Evolutionary conservation across 805 yeast species (phyloP).

Genomic region (Huiozyma sinensis): DNA sequence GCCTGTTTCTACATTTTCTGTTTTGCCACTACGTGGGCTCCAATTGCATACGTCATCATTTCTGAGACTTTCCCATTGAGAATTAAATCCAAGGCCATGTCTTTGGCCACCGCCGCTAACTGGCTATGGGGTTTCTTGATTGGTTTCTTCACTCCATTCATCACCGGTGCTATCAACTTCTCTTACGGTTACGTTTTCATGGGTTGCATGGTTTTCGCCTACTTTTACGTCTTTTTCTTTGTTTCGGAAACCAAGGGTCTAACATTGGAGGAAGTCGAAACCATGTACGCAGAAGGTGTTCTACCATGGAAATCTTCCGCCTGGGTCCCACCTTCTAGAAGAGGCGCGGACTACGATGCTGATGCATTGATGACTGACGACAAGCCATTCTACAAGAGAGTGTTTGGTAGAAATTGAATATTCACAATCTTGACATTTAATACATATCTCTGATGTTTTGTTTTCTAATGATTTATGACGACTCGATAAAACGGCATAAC

Average conservation of each 20-base stretch:
- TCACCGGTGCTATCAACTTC: conserved; percentile 52
- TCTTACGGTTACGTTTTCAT: conserved; percentile 52
- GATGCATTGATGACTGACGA: conserved; percentile 15
- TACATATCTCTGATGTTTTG: background rate
- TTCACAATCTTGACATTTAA: background rate
- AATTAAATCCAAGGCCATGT: conserved; percentile 49
- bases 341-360: conserved; percentile 13
- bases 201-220: conserved; percentile 43
- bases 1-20: conserved; percentile 62
- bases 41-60: conserved; percentile 52
- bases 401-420: conserved; percentile 6
- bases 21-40: conserved; percentile 73
- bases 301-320: conserved; percentile 34
- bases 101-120: conserved; percentile 52
- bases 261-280: conserved; percentile 69
- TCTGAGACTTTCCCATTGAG: conserved; percentile 66
- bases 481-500: background rate
- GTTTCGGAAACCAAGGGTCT: conserved; percentile 71
- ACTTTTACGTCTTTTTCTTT: conserved; percentile 57
- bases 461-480: background rate
- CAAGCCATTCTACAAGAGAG: conserved; percentile 14
- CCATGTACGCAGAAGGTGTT: conserved; percentile 34
- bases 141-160: conserved; percentile 47
- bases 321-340: conserved; percentile 39
- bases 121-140: conserved; percentile 64